A percentile compares a stretch with the other conserved stretches of the same genome.
These are phyloP conservation scores for Raffaelea deltoideospora DNA, from an alignment of 2,329 filamentous ascomycete genomes.

Conservation along the genomic window DNA sequence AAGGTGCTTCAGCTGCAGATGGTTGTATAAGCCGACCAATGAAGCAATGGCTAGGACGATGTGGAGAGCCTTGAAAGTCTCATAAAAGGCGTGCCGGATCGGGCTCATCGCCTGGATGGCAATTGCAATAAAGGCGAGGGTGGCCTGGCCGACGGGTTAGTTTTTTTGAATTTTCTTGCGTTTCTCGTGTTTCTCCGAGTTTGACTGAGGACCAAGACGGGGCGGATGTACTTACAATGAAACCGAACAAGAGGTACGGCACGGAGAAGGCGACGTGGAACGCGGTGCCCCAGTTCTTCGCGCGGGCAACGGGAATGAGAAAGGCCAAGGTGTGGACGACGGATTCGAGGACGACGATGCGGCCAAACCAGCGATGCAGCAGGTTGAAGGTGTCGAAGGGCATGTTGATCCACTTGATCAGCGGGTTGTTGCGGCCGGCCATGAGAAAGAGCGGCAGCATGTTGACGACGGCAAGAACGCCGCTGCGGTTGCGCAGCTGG, in stretches of 20 bases:
- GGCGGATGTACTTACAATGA: constrained; percentile 45
- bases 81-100: constrained; percentile 64
- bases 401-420: constrained; percentile 56
- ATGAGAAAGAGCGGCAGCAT: constrained; percentile 64
- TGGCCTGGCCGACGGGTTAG: too few relatives aligned
- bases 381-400: constrained; percentile 76
- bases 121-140: constrained; percentile 45
- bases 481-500: constrained; percentile 52
- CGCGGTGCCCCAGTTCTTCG: constrained; percentile 32
- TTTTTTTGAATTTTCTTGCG: too few relatives aligned
- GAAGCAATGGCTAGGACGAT: constrained; percentile 45
- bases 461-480: constrained; percentile 57
- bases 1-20: constrained; percentile 38
- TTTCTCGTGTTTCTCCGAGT: too few relatives aligned
- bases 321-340: constrained; percentile 50
- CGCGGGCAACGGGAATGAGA: constrained; percentile 25
- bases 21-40: constrained; percentile 53
- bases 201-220: too few relatives aligned
- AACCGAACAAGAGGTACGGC: constrained; percentile 43
- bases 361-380: constrained; percentile 66
- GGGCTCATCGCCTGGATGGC: constrained; percentile 55
- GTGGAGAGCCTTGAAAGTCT: constrained; percentile 61
- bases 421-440: constrained; percentile 62
- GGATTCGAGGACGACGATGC: constrained; percentile 57
- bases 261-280: constrained; percentile 20